Base-by-base conservation (phyloP, 73 alveolate species). In the Uronychia binucleata region DNA sequence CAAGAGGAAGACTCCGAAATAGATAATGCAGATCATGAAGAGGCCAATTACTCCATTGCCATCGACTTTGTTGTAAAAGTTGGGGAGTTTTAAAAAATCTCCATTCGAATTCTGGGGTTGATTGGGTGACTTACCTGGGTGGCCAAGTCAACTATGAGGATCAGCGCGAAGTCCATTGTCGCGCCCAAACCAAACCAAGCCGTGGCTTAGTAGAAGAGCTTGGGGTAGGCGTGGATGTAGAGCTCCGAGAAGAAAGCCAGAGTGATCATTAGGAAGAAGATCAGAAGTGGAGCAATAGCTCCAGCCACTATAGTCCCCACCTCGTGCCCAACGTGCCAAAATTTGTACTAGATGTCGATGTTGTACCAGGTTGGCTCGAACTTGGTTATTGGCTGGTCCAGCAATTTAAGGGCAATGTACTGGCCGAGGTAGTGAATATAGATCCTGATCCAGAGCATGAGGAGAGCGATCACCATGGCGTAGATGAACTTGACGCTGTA, bases 41-140 rank as follows among this genome's bases (percentile, higher is more conserved):
- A 76, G 74, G 28, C 95, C 95, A n/a, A 86, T 83, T 32, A 89
- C 57, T 28, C 90, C 95, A 57, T 83, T 83, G 34, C 92, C 86
- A 67, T 77, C 83, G 30, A 74, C 33, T 26, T 74, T 82, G 59
- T 35, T 31, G 78, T 84, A 89, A 74, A 78, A 89, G 33, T 29
- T 57, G 58, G 80, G 75, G 5, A 89, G 83, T 74, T 84, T 77
- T 74, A 89, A 89, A 14, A 88, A 58, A 58, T 89, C 95, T 1
- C 92, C 88, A 1, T 77, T 78, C 88, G 88, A 78, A 29, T 79
- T 88, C 30, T 89, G 74, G 34, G 74, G 19, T 46, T 46, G 19
- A 19, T 19, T 46, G 67, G n/a, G 5, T 46, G 19, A 46, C 67
- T 46, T 46, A 46, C 32, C 58, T 13, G 5, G 8, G 84, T 79